Conservation (phyloP, 2,329 filamentous ascomycete species). For the Epichloe baconii region DNA sequence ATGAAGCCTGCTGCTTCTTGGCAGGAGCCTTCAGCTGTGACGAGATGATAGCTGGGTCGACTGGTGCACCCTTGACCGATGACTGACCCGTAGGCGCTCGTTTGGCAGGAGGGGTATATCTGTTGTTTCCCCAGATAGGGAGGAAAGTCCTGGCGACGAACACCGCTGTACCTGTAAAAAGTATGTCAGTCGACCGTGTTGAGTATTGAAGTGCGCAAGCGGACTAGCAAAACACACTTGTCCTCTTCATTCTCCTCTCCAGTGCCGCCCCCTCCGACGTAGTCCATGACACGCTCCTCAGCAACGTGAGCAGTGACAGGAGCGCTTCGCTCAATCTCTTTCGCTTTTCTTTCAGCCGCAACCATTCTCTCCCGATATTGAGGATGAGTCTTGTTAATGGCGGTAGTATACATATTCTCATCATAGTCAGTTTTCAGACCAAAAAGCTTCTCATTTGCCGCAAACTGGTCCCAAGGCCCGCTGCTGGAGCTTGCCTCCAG, state of each 20-base stretch:
- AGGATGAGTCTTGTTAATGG: slow-evolving; percentile 74
- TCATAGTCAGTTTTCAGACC: slow-evolving; percentile 84
- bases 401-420: slow-evolving; percentile 87
- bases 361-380: slow-evolving; percentile 67
- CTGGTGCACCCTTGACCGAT: slow-evolving; percentile 61
- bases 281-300: slow-evolving; percentile 72
- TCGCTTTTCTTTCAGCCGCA: slow-evolving; percentile 68
- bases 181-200: slow-evolving; percentile 8
- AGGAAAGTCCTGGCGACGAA: slow-evolving; percentile 62
- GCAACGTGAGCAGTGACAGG: slow-evolving; percentile 71
- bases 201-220: neutral
- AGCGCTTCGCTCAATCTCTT: slow-evolving; percentile 72
- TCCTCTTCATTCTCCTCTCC: slow-evolving; percentile 80
- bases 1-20: slow-evolving; percentile 21
- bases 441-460: slow-evolving; percentile 75
- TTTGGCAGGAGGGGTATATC: slow-evolving; percentile 83
- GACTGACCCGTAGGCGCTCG: slow-evolving; percentile 64
- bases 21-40: slow-evolving; percentile 51
- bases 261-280: slow-evolving; percentile 46
- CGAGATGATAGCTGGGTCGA: slow-evolving; percentile 84
- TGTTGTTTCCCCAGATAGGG: slow-evolving; percentile 47
- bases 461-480: slow-evolving; percentile 82
- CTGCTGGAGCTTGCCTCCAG: slow-evolving; percentile 47
- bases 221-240: slow-evolving; percentile 41
- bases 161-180: slow-evolving; percentile 67